Evolutionary conservation across 768 basidiomycete species (phyloP).

Genomic region (Suillus americanus): DNA sequence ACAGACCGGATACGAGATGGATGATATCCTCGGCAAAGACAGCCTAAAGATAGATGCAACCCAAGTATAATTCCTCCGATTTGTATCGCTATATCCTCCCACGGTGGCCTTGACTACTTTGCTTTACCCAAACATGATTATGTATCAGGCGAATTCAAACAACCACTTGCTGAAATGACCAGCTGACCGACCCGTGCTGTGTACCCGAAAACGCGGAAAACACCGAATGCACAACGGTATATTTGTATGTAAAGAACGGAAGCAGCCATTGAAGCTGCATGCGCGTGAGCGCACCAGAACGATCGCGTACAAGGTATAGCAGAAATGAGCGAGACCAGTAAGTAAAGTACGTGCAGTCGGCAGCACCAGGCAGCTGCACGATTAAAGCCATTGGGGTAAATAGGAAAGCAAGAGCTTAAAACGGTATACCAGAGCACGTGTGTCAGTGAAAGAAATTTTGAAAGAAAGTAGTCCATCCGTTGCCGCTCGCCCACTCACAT

Average conservation of each 20-base stretch:
- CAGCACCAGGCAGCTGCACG: neutral
- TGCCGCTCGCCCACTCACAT: neutral
- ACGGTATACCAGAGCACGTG: neutral
- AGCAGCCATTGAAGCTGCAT: neutral
- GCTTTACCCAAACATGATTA: neutral
- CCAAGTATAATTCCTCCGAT: neutral
- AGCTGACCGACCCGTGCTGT: neutral
- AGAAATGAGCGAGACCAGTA: neutral
- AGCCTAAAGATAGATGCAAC: neutral
- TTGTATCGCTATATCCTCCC: neutral
- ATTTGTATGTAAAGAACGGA: neutral
- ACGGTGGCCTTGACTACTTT: neutral
- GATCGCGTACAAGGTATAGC: neutral
- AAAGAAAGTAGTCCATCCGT: neutral
- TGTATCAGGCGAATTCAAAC: neutral
- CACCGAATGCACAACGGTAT: neutral
- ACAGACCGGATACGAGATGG: neutral
- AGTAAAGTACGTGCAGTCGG: neutral
- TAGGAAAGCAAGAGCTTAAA: neutral
- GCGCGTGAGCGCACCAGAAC: neutral
- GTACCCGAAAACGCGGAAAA: neutral
- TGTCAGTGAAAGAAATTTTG: neutral
- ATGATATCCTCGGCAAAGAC: neutral
- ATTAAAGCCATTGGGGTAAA: conserved; percentile 10
- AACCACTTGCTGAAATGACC: neutral